phyloP scores from a whole-genome alignment of 2,329 filamentous ascomycete species.

The Trichoderma semiorbis region DNA sequence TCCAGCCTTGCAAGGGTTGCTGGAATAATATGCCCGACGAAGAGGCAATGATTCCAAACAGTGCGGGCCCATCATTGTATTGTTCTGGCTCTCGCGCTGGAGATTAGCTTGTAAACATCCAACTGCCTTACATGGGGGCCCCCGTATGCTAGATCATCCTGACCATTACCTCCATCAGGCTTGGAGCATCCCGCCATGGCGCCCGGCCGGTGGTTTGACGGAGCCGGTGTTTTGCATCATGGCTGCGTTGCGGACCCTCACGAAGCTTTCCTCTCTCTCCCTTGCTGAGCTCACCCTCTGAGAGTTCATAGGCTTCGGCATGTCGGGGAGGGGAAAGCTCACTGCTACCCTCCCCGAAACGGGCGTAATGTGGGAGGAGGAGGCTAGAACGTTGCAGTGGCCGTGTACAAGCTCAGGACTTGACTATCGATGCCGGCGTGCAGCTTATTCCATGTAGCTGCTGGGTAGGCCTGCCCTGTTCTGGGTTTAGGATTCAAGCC shows the following conservation, averaged over 20 bases:
- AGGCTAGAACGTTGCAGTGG: not conserved
- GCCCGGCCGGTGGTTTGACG: constrained; percentile 8
- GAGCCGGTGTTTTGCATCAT: constrained; percentile 16
- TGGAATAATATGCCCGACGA: not conserved
- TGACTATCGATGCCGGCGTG: not conserved
- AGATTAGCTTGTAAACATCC: not conserved
- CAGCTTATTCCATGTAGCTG: not conserved
- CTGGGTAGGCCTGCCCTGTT: not conserved
- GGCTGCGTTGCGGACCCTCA: constrained; percentile 12
- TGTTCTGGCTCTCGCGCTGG: not conserved
- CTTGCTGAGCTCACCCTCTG: not conserved
- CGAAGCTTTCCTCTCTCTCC: not conserved
- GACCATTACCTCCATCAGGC: constrained; percentile 1
- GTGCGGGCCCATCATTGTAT: not conserved
- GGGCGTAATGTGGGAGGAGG: not conserved
- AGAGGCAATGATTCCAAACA: constrained; percentile 7
- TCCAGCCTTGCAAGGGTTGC: constrained; percentile 1
- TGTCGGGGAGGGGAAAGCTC: constrained; percentile 6
- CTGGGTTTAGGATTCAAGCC: not conserved
- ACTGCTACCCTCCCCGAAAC: not conserved
- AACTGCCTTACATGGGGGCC: not conserved
- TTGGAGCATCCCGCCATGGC: not conserved
- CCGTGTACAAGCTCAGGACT: not conserved
- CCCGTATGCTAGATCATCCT: not conserved
- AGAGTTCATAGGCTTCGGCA: not conserved